Evolutionary conservation across 257 asterid genomes (phyloP).

Genomic region (Eucommia ulmoides): DNA sequence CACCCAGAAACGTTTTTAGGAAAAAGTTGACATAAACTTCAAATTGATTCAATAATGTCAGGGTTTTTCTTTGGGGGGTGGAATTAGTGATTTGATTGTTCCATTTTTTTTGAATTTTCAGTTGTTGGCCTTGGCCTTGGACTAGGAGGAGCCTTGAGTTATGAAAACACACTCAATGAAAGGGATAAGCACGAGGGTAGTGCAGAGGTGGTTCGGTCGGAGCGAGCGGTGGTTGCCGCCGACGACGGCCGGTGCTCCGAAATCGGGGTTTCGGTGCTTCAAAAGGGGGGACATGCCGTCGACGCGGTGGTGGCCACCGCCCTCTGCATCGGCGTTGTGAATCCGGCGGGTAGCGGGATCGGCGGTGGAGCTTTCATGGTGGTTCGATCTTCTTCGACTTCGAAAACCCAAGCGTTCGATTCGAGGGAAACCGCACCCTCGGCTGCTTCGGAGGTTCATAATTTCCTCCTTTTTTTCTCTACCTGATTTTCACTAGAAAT

Average conservation of each 20-base stretch:
- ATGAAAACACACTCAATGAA: conserved; percentile 7
- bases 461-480: conserved; percentile 1
- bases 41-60: not conserved
- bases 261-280: conserved; percentile 45
- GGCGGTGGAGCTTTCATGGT: conserved; percentile 93
- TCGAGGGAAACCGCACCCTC: conserved; percentile 88
- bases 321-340: conserved; percentile 69
- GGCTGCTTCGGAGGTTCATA: conserved; percentile 61
- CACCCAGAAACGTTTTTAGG: too few relatives aligned
- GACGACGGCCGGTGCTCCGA: conserved; percentile 86
- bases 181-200: conserved; percentile 12
- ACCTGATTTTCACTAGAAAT: not conserved
- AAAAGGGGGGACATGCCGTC: conserved; percentile 74
- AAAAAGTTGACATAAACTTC: too few relatives aligned
- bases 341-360: conserved; percentile 63
- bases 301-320: conserved; percentile 89
- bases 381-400: conserved; percentile 38
- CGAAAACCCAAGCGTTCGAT: conserved; percentile 48
- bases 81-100: not conserved
- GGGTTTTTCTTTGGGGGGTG: not conserved
- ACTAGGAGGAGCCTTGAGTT: conserved; percentile 9
- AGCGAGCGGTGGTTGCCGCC: conserved; percentile 65
- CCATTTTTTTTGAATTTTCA: not conserved
- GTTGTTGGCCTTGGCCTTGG: conserved; percentile 11
- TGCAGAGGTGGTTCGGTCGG: conserved; percentile 34